Evolutionary conservation across 306 rosid species (phyloP).

Genomic region (Prunus padus): DNA sequence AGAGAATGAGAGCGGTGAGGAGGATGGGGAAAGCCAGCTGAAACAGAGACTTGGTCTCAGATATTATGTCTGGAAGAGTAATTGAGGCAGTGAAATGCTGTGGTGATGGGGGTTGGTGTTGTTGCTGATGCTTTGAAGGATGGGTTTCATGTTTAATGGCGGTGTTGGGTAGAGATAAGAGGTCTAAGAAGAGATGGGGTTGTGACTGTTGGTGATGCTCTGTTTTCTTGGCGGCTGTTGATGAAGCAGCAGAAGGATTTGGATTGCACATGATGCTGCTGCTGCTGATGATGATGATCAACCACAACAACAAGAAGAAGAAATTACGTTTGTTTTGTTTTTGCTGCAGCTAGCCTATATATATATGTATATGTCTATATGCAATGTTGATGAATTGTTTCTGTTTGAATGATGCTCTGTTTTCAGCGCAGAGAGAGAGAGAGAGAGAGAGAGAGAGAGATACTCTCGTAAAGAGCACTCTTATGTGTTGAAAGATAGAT

Average conservation of each 20-base stretch:
- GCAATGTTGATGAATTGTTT: background rate
- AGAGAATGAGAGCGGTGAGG: conserved; percentile 67
- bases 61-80: conserved; percentile 22
- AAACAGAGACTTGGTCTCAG: conserved; percentile 56
- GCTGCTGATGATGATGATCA: background rate
- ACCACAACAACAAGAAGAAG: background rate
- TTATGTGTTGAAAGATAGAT: conserved; percentile 12
- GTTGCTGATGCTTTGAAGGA: background rate
- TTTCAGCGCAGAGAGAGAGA: background rate
- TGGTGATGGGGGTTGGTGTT: background rate
- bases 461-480: conserved; percentile 50
- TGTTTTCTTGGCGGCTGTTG: conserved; percentile 6
- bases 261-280: conserved; percentile 30
- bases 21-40: conserved; percentile 60
- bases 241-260: background rate
- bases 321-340: background rate
- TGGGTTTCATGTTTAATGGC: background rate
- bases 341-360: background rate
- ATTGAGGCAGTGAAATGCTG: background rate
- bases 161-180: conserved; percentile 11
- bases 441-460: conserved; percentile 14
- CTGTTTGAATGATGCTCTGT: background rate
- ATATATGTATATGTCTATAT: too few species aligned
- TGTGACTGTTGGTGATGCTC: conserved; percentile 13
- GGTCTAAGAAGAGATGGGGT: conserved; percentile 16